Base-by-base conservation (phyloP, 495 filamentous ascomycete genomes). In the Pseudoneurospora amorphoporcata region DNA sequence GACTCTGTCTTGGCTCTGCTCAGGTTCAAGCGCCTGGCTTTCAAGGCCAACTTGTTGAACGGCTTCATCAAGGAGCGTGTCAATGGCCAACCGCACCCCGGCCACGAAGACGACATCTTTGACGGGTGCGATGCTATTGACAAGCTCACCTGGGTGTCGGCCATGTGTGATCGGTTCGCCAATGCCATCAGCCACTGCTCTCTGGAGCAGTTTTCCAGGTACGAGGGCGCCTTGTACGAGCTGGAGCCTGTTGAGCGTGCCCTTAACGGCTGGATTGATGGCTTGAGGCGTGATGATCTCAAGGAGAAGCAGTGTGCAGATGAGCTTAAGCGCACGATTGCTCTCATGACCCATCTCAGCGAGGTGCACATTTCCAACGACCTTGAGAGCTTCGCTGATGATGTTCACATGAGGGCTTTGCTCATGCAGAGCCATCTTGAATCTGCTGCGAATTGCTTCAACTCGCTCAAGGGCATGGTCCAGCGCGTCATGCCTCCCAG, bases 181-280 rank as follows among this genome's bases (percentile, higher is more conserved):
- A 90, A 89, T 69, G 88, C 88, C 69, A 92, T 97, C 72, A 90
- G 85, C 73, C 86, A 87, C 71, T 97, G 92, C 81, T 89, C 89
- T 6, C 79, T 91, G 3, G 92, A 94, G 72, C 86, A 92, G 73
- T 98, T 98, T 79, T 84, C 82, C 65, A 87, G 83, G 72, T 92
- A 91, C 74, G 91, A 92, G 75, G 89, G 87, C 39, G 91, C 94
- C 8, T 79, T 95, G 61, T 93, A 94, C 76, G 95, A 98, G 77
- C 85, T 98, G 74, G 94, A 97, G 78, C 94, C 95, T 3, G 94
- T 98, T 16, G 95, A 99, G 81, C 86, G 93, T 42, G 92, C 92
- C 1, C 81, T 98, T 45, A 96, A 97, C 76, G 88, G 88, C 39
- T 98, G 94, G 90, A 90, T 98, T 74, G 94, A 98, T 47, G 87